Evolutionary conservation across 2,329 filamentous ascomycete genomes (phyloP), one percentile per base, ranked within the genome.

Genomic region (Ascochyta pisi): DNA sequence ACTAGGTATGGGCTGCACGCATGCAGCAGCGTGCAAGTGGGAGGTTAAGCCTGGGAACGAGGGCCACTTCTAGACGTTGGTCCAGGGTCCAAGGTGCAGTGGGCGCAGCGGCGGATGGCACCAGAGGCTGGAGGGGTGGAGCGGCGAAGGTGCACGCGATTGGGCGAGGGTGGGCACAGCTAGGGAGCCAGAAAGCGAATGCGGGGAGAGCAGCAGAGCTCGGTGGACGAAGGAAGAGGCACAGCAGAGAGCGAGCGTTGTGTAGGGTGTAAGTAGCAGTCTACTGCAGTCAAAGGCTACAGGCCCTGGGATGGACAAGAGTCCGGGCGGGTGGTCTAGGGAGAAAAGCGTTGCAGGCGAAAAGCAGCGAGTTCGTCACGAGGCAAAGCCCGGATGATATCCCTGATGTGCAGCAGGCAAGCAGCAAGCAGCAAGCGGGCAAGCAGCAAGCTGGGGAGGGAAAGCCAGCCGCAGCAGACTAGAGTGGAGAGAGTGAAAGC

Each of bases 61-160:
- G 40, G 22, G 37, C 54, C 29, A 43, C 39, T 42, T 52, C 39
- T 44, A 52, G 43, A 37, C 29, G 49, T 31, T 16, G 44, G 15
- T 31, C 42, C 29, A 54, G 54, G 46, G 54, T 53, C 44, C 33
- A 16, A 47, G 19, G 38, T 39, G 50, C 49, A 44, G 47, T 42
- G 47, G 48, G 42, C 29, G 29, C 51, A 35, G 41, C 50, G 35
- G 52, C 26, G 39, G 52, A 38, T 52, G 44, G 57, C 62, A 58
- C 50, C 58, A 54, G 53, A 43, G 29, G 47, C 23, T 45, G 57
- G 48, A 51, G 54, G 19, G 53, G 55, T 55, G 57, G 50, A 51
- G 35, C 31, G 19, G 43, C 34, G 46, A 41, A 48, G 29, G 50
- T 27, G 51, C 22, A 39, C 38, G 43, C 31, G 47, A 51, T 51